phyloP scores from a whole-genome alignment of 768 basidiomycete species.

The Holtermannia corniformis region DNA sequence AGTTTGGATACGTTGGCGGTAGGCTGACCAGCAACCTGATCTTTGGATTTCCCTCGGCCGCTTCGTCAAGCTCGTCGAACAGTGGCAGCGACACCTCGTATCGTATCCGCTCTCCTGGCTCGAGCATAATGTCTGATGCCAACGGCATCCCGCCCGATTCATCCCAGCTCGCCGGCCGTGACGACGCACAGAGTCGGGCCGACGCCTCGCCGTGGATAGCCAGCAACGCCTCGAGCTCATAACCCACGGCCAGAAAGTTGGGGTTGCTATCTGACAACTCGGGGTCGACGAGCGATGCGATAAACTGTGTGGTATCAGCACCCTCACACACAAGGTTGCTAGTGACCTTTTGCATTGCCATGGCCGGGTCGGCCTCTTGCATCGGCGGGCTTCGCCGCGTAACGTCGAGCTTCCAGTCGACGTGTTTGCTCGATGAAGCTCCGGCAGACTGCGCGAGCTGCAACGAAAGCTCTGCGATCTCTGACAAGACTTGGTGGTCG shows the following conservation, averaged over 20 bases:
- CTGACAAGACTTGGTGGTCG: too few species aligned
- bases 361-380: too few species aligned
- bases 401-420: too few species aligned
- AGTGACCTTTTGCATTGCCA: too few species aligned
- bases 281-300: slow-evolving; percentile 22
- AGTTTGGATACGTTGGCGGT: slow-evolving; percentile 39
- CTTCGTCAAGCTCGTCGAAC: slow-evolving; percentile 24
- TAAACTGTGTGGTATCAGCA: slow-evolving; percentile 17
- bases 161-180: slow-evolving; percentile 16
- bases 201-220: slow-evolving; percentile 28
- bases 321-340: too few species aligned
- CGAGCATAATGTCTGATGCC: slow-evolving; percentile 7
- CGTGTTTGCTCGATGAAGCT: too few species aligned
- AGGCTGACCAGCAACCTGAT: slow-evolving; percentile 36
- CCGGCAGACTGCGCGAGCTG: too few species aligned
- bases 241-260: slow-evolving; percentile 28
- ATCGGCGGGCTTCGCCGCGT: too few species aligned
- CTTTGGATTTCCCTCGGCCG: slow-evolving; percentile 12
- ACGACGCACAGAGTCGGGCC: slow-evolving; percentile 19
- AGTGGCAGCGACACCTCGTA: slow-evolving; percentile 35
- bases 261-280: slow-evolving; percentile 27
- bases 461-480: too few species aligned
- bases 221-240: slow-evolving; percentile 37
- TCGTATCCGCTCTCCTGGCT: slow-evolving; percentile 27
- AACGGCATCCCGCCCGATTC: background rate